Evolutionary conservation across 805 yeast species (phyloP), one percentile per base, ranked within the genome.

Genomic region (Candida piceae): DNA sequence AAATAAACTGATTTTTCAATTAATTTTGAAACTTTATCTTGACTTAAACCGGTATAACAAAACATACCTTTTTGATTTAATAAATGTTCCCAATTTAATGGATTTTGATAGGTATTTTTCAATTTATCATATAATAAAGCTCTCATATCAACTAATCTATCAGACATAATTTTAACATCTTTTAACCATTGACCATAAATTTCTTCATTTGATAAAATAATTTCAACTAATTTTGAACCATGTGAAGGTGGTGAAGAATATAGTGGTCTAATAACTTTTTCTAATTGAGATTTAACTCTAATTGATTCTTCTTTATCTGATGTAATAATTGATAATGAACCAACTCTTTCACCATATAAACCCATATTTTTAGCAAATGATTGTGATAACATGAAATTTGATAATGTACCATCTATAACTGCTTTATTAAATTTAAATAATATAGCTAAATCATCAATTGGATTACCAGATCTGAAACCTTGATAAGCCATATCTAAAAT

Each of bases 321-420:
- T 17, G 84, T 74, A 32, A 78, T 59, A 18, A 80, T 64, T 9
- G 83, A 74, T 47, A 88, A 67, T 10, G 95, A 84, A 7, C 97
- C 97, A 29, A 84, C 84, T 58, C 97, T 78, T 68, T 90, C 96
- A 53, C 97, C 97, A 60, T 89, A 89, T 52, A 89, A 76, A 26
- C 97, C 97, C 78, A 86, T 80, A 64, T 89, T 89, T 62, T 89
- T 89, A 40, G 96, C 95, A 65, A 89, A 89, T 5, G 96, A 85
- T 64, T 89, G 97, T 57, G 95, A 83, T 40, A 83, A 64, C 40
- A 81, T 67, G 40, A 72, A 69, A 29, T 80, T 72, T 40, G 72
- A 62, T 27, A 72, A 52, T 55, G 71, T 63, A 27, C 74, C 74
- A 29, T 58, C 59, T 19, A 80, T 80, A 16, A 57, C 56, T 13